These are phyloP conservation scores for Globisporangium abappressorium DNA, from an alignment of 352 stramenopile species.

Conservation along the genomic window DNA sequence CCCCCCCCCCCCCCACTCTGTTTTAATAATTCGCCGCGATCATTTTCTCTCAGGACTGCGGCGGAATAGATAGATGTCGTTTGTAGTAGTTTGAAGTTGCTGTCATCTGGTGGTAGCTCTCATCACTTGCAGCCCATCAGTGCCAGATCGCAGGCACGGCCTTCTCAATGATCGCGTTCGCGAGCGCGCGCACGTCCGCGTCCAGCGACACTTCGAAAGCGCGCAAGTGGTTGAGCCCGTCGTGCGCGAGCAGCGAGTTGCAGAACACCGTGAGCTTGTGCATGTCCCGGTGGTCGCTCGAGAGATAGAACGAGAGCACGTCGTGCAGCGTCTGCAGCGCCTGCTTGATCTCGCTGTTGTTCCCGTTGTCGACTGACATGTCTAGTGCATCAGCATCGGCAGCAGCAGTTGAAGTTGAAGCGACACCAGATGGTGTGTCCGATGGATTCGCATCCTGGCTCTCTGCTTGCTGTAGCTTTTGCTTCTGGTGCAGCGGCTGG, in stretches of 20 bases:
- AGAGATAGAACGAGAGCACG: conserved; percentile 68
- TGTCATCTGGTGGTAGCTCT: too few relatives aligned
- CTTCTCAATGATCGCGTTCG: conserved; percentile 80
- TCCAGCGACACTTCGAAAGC: conserved; percentile 51
- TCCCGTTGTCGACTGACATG: background rate
- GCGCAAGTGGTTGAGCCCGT: conserved; percentile 64
- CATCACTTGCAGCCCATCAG: conserved; percentile 18
- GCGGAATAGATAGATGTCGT: too few relatives aligned
- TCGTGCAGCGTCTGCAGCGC: conserved; percentile 65
- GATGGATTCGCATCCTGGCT: background rate
- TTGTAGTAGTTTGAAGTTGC: too few relatives aligned
- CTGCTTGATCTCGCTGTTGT: conserved; percentile 36
- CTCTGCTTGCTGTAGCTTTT: background rate
- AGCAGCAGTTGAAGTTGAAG: too few relatives aligned
- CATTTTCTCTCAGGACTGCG: too few relatives aligned
- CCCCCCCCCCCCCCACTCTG: too few relatives aligned
- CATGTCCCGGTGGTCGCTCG: conserved; percentile 65
- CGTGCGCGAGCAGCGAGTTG: conserved; percentile 75
- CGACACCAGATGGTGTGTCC: too few relatives aligned
- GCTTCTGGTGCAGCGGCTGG: background rate
- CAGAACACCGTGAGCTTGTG: conserved; percentile 82
- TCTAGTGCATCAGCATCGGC: background rate
- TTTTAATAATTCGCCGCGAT: too few relatives aligned
- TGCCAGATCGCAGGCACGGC: conserved; percentile 80
- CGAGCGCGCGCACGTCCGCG: conserved; percentile 49